Evolutionary conservation across 2,329 filamentous ascomycete genomes (phyloP).

Genomic region (Epichloe glyceriae): DNA sequence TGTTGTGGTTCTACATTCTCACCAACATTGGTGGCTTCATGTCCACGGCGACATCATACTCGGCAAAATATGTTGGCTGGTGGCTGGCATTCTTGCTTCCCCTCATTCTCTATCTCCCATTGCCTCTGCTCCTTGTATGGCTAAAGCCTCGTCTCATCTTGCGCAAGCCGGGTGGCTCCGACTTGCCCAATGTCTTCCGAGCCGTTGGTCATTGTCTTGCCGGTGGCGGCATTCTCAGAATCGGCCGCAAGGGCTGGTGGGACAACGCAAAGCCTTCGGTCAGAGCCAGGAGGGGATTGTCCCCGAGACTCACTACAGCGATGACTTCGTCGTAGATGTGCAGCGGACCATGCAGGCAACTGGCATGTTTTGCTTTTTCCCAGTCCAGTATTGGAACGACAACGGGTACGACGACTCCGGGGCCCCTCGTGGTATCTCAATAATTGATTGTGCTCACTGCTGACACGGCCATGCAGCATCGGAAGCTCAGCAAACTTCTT

Average conservation of each 20-base stretch:
- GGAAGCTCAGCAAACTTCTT: conserved; percentile 23
- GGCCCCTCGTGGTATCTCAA: background rate
- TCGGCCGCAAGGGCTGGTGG: conserved; percentile 45
- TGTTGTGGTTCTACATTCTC: conserved; percentile 48
- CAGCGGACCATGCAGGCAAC: conserved; percentile 33
- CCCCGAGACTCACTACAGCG: conserved; percentile 43
- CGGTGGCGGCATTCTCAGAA: conserved; percentile 32
- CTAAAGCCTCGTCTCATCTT: conserved; percentile 45
- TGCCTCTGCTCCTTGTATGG: conserved; percentile 42
- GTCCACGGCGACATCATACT: conserved; percentile 37
- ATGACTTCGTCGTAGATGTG: conserved; percentile 55
- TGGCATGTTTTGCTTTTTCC: conserved; percentile 29
- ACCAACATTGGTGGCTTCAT: conserved; percentile 42
- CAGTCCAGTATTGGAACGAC: conserved; percentile 27
- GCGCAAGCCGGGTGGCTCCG: conserved; percentile 50
- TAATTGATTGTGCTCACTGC: background rate
- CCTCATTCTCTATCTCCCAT: conserved; percentile 41
- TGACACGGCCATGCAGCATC: conserved; percentile 12
- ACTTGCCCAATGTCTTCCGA: conserved; percentile 45
- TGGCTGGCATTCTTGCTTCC: conserved; percentile 33
- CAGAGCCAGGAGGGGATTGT: conserved; percentile 27
- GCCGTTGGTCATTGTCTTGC: conserved; percentile 42
- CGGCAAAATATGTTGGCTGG: conserved; percentile 38
- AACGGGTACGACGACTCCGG: conserved; percentile 13
- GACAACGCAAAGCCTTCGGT: conserved; percentile 42